Evolutionary conservation across 2,329 filamentous ascomycete genomes (phyloP).

Genomic region (Epichloe sylvatica): DNA sequence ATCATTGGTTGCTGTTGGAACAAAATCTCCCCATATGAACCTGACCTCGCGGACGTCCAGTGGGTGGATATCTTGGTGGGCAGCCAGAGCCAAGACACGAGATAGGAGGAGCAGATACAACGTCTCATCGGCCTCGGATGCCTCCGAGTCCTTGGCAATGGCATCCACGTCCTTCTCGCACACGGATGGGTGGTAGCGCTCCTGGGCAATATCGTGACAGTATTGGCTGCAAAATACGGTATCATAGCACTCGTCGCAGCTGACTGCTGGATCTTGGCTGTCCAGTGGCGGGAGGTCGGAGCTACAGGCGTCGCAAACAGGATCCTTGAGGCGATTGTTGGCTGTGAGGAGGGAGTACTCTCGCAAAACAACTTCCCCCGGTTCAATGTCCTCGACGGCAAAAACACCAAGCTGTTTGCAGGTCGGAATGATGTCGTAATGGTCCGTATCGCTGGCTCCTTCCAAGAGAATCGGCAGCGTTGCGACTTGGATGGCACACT

Average conservation of each 20-base stretch:
- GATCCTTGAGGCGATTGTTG: conserved; percentile 75
- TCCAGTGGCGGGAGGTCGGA: conserved; percentile 50
- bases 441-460: conserved; percentile 35
- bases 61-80: conserved; percentile 46
- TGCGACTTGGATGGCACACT: conserved; percentile 65
- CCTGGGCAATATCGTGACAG: conserved; percentile 43
- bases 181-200: conserved; percentile 48
- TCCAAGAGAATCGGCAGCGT: conserved; percentile 59
- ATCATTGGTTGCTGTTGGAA: conserved; percentile 36
- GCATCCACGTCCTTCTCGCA: conserved; percentile 54
- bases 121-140: conserved; percentile 43
- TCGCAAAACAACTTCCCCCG: conserved; percentile 61
- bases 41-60: conserved; percentile 50
- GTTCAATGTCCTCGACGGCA: conserved; percentile 63
- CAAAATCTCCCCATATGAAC: conserved; percentile 58
- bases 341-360: conserved; percentile 82
- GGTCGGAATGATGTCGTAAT: conserved; percentile 38
- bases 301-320: conserved; percentile 82
- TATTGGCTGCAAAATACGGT: conserved; percentile 51
- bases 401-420: conserved; percentile 80
- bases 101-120: conserved; percentile 50
- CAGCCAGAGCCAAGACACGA: conserved; percentile 48
- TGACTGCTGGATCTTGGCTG: conserved; percentile 31
- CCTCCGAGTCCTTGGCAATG: conserved; percentile 49
- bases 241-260: conserved; percentile 48